Conservation (phyloP, 2,329 filamentous ascomycete genomes). For the Calonectria montana region DNA sequence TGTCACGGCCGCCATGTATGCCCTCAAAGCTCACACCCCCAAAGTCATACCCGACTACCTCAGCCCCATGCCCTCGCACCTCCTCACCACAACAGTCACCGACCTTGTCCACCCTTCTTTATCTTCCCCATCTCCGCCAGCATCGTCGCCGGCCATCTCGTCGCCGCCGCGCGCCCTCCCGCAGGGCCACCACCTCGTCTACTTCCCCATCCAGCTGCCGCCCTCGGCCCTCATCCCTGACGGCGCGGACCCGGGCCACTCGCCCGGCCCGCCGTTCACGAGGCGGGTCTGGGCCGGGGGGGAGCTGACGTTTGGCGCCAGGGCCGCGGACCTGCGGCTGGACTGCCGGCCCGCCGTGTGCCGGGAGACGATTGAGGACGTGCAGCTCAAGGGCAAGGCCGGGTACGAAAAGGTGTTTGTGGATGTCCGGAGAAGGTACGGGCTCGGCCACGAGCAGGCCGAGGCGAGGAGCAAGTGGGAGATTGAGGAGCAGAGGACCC, state of each 20-base stretch:
- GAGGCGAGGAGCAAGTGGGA: slow-evolving; percentile 36
- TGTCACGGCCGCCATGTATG: slow-evolving; percentile 30
- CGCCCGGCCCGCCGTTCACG: slow-evolving; percentile 76
- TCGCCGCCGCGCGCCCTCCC: slow-evolving; percentile 58
- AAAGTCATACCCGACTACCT: slow-evolving; percentile 58
- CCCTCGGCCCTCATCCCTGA: slow-evolving; percentile 76
- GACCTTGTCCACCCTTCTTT: slow-evolving; percentile 58
- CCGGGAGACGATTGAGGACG: slow-evolving; percentile 57
- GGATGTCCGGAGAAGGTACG: slow-evolving; percentile 61
- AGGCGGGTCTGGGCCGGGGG: slow-evolving; percentile 93
- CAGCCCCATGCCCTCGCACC: slow-evolving; percentile 70
- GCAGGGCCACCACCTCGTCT: slow-evolving; percentile 83
- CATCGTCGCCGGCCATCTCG: slow-evolving; percentile 27
- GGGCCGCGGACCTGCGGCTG: slow-evolving; percentile 45
- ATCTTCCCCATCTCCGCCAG: slow-evolving; percentile 27
- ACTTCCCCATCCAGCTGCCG: slow-evolving; percentile 80
- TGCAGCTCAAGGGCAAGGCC: slow-evolving; percentile 47
- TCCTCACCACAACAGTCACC: slow-evolving; percentile 71
- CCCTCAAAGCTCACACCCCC: slow-evolving; percentile 41
- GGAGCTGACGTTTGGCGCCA: slow-evolving; percentile 65
- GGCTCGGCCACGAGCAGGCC: slow-evolving; percentile 35
- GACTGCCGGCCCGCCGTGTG: slow-evolving; percentile 56
- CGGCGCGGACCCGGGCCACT: slow-evolving; percentile 85
- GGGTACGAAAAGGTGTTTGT: slow-evolving; percentile 62
- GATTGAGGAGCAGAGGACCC: slow-evolving; percentile 60